A percentile compares a stretch with the other conserved stretches of the same genome.
Conservation (phyloP, 2,329 filamentous ascomycete species). For the Pezicula carpinea region DNA sequence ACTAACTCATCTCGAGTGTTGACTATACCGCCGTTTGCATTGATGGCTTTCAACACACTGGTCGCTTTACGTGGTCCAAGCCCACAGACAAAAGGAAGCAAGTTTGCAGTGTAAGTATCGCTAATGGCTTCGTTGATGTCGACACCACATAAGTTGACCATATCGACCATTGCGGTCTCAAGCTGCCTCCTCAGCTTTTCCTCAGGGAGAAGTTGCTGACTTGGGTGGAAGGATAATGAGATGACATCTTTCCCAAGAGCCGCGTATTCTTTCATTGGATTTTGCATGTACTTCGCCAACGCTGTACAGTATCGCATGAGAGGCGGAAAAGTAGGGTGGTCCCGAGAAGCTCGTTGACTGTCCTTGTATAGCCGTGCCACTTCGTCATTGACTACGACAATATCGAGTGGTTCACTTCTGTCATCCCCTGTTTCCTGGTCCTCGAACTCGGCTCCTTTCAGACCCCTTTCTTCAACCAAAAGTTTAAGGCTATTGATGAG, state of each 20-base stretch:
- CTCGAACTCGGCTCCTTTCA: slow-evolving; percentile 78
- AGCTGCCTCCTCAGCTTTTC: slow-evolving; percentile 83
- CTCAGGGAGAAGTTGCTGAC: slow-evolving; percentile 81
- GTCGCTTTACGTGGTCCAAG: slow-evolving; percentile 89
- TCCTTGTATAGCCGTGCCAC: slow-evolving; percentile 95
- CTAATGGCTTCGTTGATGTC: slow-evolving; percentile 88
- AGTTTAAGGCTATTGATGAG: slow-evolving; percentile 77
- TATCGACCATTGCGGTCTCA: slow-evolving; percentile 96
- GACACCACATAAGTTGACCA: slow-evolving; percentile 94
- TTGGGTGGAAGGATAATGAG: slow-evolving; percentile 83
- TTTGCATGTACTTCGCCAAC: slow-evolving; percentile 87
- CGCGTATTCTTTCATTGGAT: slow-evolving; percentile 94
- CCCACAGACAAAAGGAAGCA: slow-evolving; percentile 87
- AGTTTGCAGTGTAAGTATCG: slow-evolving; percentile 76
- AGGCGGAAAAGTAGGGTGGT: slow-evolving; percentile 76
- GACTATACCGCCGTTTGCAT: slow-evolving; percentile 82
- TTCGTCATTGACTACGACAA: slow-evolving; percentile 92
- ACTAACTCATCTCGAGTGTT: slow-evolving; percentile 82
- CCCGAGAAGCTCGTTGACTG: slow-evolving; percentile 70
- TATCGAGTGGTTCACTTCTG: slow-evolving; percentile 74
- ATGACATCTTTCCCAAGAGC: slow-evolving; percentile 83
- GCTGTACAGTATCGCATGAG: slow-evolving; percentile 86
- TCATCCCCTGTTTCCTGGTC: slow-evolving; percentile 73
- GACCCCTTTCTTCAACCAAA: slow-evolving; percentile 70
- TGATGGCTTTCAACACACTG: slow-evolving; percentile 81